Evolutionary conservation across 169 alveolate genomes (phyloP), one percentile per base, ranked within the genome.

Genomic region (Blepharisma undulans): DNA sequence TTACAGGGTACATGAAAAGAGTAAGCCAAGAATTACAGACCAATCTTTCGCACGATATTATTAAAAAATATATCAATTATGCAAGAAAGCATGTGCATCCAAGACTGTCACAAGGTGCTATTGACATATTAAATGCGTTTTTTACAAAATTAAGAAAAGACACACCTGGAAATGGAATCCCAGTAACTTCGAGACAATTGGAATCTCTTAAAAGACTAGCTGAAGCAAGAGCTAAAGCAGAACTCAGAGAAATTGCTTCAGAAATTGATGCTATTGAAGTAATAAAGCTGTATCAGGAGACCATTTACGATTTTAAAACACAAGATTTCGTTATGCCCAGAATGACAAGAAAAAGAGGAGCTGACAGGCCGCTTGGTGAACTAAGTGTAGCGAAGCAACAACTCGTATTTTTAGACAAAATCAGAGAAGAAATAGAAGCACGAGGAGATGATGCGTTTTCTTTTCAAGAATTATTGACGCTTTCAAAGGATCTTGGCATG

Each of bases 91-190:
- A 92, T 72, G 36, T 94, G 2, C 92, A 94, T 4, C 99, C 99
- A 33, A 97, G 97, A 89, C 91, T 97, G 61, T 95, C 95, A 19
- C 96, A 96, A 72, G 96, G 97, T 0, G 98, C 98, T 88, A 95
- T 96, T 84, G 99, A 97, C 87, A 98, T 95, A 95, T 98, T 97
- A 76, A 96, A 97, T n/a, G 94, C 93, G 59, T 98, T 98, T 94
- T 99, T 98, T 94, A 93, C 99, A 66, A 97, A 97, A 72, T 97
- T 99, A 81, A 95, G 99, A 92, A 98, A 98, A 92, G 99, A 98
- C 94, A 96, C 99, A 21, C 95, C 97, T 76, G 96, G 96, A n/a
- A 97, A 94, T 3, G 96, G 95, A 81, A 94, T 96, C n/a, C 97
- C 98, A 72, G 96, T 97, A n/a, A 98, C 99, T 16, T 91, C 98